phyloP scores from a whole-genome alignment of 1,139 yeast genomes.

The Meyerozyma elateridarum region DNA sequence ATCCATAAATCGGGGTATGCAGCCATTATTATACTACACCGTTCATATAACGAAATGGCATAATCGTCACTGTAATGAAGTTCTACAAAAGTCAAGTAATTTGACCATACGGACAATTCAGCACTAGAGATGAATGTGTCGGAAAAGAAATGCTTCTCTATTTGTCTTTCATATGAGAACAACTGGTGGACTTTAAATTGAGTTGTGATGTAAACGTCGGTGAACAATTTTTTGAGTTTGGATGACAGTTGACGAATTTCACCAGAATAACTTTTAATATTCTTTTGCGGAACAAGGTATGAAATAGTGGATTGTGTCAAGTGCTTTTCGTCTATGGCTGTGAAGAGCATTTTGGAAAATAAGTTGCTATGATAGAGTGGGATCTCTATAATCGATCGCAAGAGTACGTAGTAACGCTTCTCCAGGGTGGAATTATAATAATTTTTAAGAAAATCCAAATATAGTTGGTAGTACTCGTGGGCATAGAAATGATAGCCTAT shows the following conservation, averaged over 20 bases:
- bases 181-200: conserved; percentile 58
- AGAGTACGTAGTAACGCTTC: conserved; percentile 39
- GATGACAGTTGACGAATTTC: conserved; percentile 16
- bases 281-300: conserved; percentile 13
- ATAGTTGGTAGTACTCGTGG: conserved; percentile 72
- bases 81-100: conserved; percentile 56
- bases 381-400: conserved; percentile 59
- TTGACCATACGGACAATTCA: conserved; percentile 55
- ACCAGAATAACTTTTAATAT: conserved; percentile 14
- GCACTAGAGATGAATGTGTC: conserved; percentile 36
- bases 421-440: conserved; percentile 30
- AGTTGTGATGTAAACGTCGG: conserved; percentile 54
- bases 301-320: conserved; percentile 22
- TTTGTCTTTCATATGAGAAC: conserved; percentile 57
- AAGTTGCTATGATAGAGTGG: conserved; percentile 77
- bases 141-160: conserved; percentile 50
- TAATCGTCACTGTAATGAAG: conserved; percentile 24
- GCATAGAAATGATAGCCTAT: conserved; percentile 74
- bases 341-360: conserved; percentile 42
- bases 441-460: conserved; percentile 50
- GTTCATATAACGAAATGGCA: conserved; percentile 45
- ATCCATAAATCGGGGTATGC: conserved; percentile 58
- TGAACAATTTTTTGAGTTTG: conserved; percentile 41
- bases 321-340: conserved; percentile 34
- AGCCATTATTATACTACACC: conserved; percentile 53